phyloP scores from a whole-genome alignment of 257 asterid species.

The Striga asiatica region DNA sequence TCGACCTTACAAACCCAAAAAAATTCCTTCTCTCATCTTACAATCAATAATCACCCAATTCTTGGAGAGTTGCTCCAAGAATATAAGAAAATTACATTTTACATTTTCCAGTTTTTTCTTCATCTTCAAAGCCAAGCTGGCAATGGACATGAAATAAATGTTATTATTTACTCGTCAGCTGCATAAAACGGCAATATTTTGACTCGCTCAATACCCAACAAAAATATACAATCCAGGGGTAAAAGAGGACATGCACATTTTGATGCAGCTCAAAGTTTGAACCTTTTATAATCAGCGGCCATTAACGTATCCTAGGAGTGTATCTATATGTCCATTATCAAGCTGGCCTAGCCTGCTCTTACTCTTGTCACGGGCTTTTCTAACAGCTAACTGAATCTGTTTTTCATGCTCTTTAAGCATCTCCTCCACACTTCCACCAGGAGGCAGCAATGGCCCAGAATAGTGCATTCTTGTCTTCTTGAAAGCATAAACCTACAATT shows the following conservation, averaged over 20 bases:
- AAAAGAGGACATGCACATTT: conserved; percentile 4
- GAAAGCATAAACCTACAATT: conserved; percentile 29
- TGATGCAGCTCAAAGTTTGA: conserved; percentile 7
- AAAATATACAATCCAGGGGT: not conserved
- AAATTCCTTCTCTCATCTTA: conserved; percentile 7
- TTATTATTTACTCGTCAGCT: not conserved
- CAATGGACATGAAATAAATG: not conserved
- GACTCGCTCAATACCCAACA: not conserved
- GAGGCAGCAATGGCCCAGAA: conserved; percentile 72
- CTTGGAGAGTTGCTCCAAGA: not conserved
- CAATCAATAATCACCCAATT: conserved; percentile 6
- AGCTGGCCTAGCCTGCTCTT: conserved; percentile 28
- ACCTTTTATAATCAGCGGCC: conserved; percentile 27
- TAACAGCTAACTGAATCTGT: conserved; percentile 73
- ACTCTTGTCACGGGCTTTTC: conserved; percentile 68
- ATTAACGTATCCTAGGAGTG: conserved; percentile 40
- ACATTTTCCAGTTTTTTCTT: not conserved
- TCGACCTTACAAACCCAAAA: conserved; percentile 15
- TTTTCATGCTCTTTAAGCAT: conserved; percentile 79
- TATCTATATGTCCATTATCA: conserved; percentile 51
- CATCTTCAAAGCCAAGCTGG: not conserved
- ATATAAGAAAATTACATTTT: no score
- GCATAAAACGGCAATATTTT: not conserved
- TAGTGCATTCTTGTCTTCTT: conserved; percentile 60
- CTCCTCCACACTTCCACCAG: conserved; percentile 57